Base-by-base conservation (phyloP, 345 rosid species). In the Citrus medica region DNA sequence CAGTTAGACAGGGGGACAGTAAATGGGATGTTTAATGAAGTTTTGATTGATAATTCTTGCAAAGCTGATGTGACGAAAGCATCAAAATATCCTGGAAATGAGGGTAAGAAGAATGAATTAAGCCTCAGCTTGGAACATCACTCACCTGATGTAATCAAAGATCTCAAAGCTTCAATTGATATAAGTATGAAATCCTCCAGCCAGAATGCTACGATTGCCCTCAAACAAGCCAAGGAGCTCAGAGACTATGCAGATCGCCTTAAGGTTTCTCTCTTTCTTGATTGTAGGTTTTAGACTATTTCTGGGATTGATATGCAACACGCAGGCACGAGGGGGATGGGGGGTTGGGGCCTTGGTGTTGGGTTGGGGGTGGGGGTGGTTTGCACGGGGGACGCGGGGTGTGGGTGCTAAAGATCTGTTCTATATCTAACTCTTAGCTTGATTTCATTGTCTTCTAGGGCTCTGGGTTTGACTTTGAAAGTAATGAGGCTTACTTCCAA, bases 401-500 rank as follows among this genome's bases (percentile, higher is more conserved):
- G 16, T 51, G 30, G 55, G 10, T 1, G 12, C 24, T 6, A 24
- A 25, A 16, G 16, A 24, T 69, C 9, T 46, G 61, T 69, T 75
- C 30, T 74, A 77, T 63, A 61, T 74, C 74, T 82, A 68, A 84
- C 82, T 76, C 56, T 74, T 79, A 68, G 56, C 67, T 28, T 69
- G 69, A 76, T 84, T 85, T 79, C 51, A 25, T 67, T 65, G 37
- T 79, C 81, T 82, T 68, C 48, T 78, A 92, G 97, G 84, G 53
- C 42, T 82, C 83, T 74, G 92, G 86, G 53, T 88, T 88, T 82
- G 73, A 66, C 79, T 85, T 83, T 78, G 94, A 93, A 85, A 87
- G 93, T 76, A 90, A 83, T 8, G 92, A 89, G 86, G 79, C 70
- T 68, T 83, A 80, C 86, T 94, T 94, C 79, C 86, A 91, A 81